Evolutionary conservation across 441 rosid species (phyloP), one percentile per base, ranked within the genome.

Genomic region (Populus tomentosa): DNA sequence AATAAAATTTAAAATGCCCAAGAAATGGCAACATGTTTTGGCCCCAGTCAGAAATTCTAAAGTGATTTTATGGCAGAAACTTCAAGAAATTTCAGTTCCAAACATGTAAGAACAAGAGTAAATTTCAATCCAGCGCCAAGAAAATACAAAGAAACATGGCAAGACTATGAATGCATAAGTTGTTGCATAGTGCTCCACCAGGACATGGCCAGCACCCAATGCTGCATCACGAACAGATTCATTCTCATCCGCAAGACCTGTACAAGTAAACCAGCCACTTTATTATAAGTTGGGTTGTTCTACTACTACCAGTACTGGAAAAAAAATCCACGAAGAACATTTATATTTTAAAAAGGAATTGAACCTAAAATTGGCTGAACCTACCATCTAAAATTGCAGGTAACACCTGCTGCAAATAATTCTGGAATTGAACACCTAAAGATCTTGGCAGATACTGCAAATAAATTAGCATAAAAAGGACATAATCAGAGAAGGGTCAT

Each of bases 361-460:
- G 62, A 67, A 73, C 32, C 20, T n/a, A 50, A 11, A 67, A 24
- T 16, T 65, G 24, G 68, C 28, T 56, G 69, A 65, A 80, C 69
- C 70, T 82, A 93, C 98, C 98, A 87, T 94, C 98, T 75, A 94
- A 80, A 82, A 24, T 24, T 24, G 24, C 24, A 24, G 24, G 24
- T 24, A 24, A 24, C 24, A 24, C 24, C 24, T 24, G 81, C 77
- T 95, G 97, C 75, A 95, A 84, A 85, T 95, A 95, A 82, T 91
- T 92, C 86, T 95, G 98, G 82, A 95, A 95, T 77, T 93, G 96
- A 78, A 88, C 84, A 74, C 98, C 98, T 83, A 95, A 83, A 10
- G 98, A 95, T 84, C 97, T 92, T 64, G 98, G 98, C 72, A 95
- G 85, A 85, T 93, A 93, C 98, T 95, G 82, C 82, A 80, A 81